phyloP scores from a whole-genome alignment of 805 yeast genomes.

The Saturnispora hagleri region DNA sequence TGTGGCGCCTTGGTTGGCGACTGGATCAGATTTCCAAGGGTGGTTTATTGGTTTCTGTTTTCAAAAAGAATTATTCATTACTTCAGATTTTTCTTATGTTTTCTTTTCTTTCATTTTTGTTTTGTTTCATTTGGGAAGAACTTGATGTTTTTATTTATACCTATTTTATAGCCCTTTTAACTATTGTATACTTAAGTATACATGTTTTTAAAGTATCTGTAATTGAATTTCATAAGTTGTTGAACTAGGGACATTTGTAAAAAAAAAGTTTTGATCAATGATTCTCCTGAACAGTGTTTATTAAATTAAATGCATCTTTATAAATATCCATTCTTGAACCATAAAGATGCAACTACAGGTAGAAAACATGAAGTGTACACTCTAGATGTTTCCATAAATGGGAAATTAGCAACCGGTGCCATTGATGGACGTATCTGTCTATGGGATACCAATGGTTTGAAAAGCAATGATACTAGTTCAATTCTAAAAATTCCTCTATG shows the following conservation, averaged over 20 bases:
- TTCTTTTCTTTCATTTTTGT: neutral
- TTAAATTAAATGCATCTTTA: neutral
- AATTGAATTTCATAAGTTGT: no score
- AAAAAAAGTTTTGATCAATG: neutral
- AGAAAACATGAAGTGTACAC: constrained; percentile 78
- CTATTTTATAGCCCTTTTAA: neutral
- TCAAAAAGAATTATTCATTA: neutral
- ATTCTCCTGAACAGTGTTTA: neutral
- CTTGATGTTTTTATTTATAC: neutral
- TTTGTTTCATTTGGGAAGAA: neutral
- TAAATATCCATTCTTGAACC: constrained; percentile 5
- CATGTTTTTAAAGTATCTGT: neutral
- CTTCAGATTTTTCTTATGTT: neutral
- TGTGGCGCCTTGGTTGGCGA: constrained; percentile 6
- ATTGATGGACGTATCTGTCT: constrained; percentile 84
- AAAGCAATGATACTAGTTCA: constrained; percentile 23
- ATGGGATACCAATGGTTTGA: constrained; percentile 40
- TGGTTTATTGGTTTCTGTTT: neutral
- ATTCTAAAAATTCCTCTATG: constrained; percentile 47
- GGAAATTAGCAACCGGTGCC: constrained; percentile 91
- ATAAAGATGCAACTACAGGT: constrained; percentile 38
- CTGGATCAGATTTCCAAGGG: neutral
- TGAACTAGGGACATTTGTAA: no score
- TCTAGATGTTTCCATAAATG: constrained; percentile 72
- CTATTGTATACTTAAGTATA: neutral